Evolutionary conservation across 139 green algal genomes (phyloP).

Genomic region (Chlamydomonas schloesseri): DNA sequence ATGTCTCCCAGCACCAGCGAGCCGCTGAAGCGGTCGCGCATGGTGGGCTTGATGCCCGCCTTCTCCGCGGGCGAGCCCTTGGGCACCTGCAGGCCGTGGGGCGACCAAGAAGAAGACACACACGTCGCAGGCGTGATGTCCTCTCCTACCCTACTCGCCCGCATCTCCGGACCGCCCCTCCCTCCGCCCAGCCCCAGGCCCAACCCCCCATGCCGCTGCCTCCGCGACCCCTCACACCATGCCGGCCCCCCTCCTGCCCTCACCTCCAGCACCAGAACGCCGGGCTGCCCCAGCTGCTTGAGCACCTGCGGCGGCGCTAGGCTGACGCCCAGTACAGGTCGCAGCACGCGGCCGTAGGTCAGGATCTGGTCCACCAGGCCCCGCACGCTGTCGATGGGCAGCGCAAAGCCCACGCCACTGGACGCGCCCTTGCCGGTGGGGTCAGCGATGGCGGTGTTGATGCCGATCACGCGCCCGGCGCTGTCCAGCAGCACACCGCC

Average conservation of each 20-base stretch:
- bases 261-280: constrained; percentile 85
- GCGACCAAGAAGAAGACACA: no score
- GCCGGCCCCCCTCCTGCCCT: no score
- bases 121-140: no score
- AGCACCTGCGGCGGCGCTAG: constrained; percentile 81
- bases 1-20: constrained; percentile 78
- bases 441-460: constrained; percentile 90
- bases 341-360: constrained; percentile 61
- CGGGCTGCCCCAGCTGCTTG: constrained; percentile 56
- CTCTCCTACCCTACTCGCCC: no score
- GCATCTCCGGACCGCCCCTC: no score
- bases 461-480: constrained; percentile 66
- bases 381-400: constrained; percentile 82
- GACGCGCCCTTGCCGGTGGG: constrained; percentile 66
- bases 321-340: constrained; percentile 83
- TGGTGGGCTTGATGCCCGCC: constrained; percentile 68
- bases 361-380: constrained; percentile 76
- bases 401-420: constrained; percentile 85
- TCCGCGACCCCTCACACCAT: constrained; percentile 30
- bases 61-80: constrained; percentile 49
- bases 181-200: no score
- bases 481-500: constrained; percentile 67
- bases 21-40: constrained; percentile 59
- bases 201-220: no score
- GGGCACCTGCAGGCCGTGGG: constrained; percentile 51